A percentile compares a stretch with the other conserved stretches of the same genome.
phyloP scores from a whole-genome alignment of 768 basidiomycete genomes.

The Infundibulicybe gibba region DNA sequence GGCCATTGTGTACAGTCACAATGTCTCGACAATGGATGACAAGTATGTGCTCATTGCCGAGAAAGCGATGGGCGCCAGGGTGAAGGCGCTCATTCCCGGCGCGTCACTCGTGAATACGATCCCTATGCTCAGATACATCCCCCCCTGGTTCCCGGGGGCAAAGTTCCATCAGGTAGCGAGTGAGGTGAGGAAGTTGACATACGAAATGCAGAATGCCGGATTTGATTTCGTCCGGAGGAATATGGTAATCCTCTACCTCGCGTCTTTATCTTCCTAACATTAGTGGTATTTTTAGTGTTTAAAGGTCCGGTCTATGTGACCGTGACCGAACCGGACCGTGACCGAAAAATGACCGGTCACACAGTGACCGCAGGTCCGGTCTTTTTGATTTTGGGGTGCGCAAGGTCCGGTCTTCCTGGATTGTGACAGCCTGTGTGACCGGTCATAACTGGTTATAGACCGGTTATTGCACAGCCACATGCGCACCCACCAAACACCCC shows the following conservation, averaged over 20 bases:
- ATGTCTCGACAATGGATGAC: conserved; percentile 18
- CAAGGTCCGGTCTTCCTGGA: too few species aligned
- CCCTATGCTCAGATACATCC: conserved; percentile 28
- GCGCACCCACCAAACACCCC: too few species aligned
- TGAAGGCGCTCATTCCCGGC: conserved; percentile 14
- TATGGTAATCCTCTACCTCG: background rate
- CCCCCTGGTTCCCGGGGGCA: conserved; percentile 32
- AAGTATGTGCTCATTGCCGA: conserved; percentile 18
- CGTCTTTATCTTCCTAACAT: background rate
- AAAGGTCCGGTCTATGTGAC: too few species aligned
- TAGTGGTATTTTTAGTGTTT: too few species aligned
- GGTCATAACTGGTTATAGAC: too few species aligned
- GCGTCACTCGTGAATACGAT: conserved; percentile 20
- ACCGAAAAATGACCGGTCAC: too few species aligned
- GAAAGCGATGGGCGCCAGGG: conserved; percentile 6
- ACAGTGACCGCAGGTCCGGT: too few species aligned
- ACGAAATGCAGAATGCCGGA: conserved; percentile 11
- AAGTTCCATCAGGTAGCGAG: conserved; percentile 17
- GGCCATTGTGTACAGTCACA: conserved; percentile 23
- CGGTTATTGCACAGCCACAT: too few species aligned
- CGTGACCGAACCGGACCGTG: too few species aligned
- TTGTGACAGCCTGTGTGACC: too few species aligned
- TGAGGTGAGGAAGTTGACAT: conserved; percentile 3
- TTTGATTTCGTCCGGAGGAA: background rate
- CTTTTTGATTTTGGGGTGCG: too few species aligned